A percentile compares a stretch with the other conserved stretches of the same genome.
These are phyloP conservation scores for Plasmodium malariae DNA, from an alignment of 169 alveolate species.

Conservation along the genomic window DNA sequence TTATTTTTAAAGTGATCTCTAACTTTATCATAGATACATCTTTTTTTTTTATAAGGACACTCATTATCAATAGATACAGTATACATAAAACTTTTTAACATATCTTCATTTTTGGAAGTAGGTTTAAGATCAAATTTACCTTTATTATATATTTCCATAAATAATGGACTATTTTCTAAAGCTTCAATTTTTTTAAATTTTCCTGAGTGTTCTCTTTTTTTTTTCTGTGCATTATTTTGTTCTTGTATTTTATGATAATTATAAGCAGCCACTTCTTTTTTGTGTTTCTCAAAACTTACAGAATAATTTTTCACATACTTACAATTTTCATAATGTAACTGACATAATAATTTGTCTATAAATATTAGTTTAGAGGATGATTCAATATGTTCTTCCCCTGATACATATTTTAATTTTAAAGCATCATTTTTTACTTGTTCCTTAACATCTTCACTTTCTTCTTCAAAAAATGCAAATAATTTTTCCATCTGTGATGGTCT, in stretches of 20 bases:
- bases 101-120: slow-evolving; percentile 64
- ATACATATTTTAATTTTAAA: slow-evolving; percentile 76
- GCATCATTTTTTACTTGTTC: slow-evolving; percentile 81
- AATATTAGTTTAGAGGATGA: slow-evolving; percentile 91
- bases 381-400: slow-evolving; percentile 89
- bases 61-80: slow-evolving; percentile 72
- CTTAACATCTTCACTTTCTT: slow-evolving; percentile 79
- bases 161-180: slow-evolving; percentile 58
- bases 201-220: slow-evolving; percentile 69
- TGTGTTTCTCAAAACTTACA: slow-evolving; percentile 68
- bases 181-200: slow-evolving; percentile 73
- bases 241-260: slow-evolving; percentile 53
- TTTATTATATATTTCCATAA: slow-evolving; percentile 64
- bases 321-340: slow-evolving; percentile 89
- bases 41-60: slow-evolving; percentile 76
- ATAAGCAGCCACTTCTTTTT: slow-evolving; percentile 66
- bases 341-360: slow-evolving; percentile 92
- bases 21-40: slow-evolving; percentile 77
- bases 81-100: slow-evolving; percentile 63
- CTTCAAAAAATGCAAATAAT: slow-evolving; percentile 86
- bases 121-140: slow-evolving; percentile 76
- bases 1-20: slow-evolving; percentile 60
- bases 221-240: slow-evolving; percentile 54
- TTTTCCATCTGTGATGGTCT: slow-evolving; percentile 88
- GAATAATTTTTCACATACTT: slow-evolving; percentile 80